Percentiles rank a stretch among this genome's conserved stretches.
Evolutionary conservation across 805 yeast species (phyloP).

Genomic region (Zygoascus bituminiphila): DNA sequence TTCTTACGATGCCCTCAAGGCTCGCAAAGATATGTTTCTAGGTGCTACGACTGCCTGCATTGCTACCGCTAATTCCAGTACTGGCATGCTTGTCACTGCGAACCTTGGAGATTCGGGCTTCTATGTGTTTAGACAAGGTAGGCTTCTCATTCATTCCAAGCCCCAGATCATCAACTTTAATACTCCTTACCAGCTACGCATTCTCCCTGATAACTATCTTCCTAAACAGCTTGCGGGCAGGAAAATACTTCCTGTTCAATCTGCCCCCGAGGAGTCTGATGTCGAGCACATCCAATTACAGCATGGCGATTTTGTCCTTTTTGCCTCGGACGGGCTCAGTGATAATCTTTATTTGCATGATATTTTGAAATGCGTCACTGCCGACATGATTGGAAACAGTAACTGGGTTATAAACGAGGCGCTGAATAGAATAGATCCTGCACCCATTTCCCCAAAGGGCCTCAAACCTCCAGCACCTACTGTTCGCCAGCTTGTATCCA

Average conservation of each 20-base stretch:
- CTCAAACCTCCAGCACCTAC: conserved; percentile 23
- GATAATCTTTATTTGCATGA: conserved; percentile 75
- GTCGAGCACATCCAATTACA: conserved; percentile 55
- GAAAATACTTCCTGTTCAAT: conserved; percentile 47
- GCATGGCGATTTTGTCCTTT: conserved; percentile 66
- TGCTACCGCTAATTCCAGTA: conserved; percentile 50
- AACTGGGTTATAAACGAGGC: conserved; percentile 20
- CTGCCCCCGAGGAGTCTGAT: conserved; percentile 63
- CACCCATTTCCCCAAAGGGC: conserved; percentile 5
- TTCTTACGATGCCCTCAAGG: conserved; percentile 49
- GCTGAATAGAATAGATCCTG: background rate
- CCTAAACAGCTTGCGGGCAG: conserved; percentile 23
- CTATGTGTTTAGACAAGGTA: conserved; percentile 64
- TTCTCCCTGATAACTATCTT: conserved; percentile 52
- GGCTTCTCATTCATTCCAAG: conserved; percentile 55
- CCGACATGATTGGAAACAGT: conserved; percentile 34
- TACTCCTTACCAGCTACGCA: conserved; percentile 85
- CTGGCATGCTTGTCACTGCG: conserved; percentile 51
- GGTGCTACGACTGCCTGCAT: conserved; percentile 94
- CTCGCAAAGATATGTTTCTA: conserved; percentile 58
- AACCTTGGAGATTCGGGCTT: conserved; percentile 96
- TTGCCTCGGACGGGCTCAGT: conserved; percentile 90
- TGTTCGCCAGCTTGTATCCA: conserved; percentile 49
- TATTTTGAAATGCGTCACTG: conserved; percentile 58
- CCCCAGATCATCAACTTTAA: conserved; percentile 83